phyloP scores from a whole-genome alignment of 257 asterid species.

The Solanum sejunctum region DNA sequence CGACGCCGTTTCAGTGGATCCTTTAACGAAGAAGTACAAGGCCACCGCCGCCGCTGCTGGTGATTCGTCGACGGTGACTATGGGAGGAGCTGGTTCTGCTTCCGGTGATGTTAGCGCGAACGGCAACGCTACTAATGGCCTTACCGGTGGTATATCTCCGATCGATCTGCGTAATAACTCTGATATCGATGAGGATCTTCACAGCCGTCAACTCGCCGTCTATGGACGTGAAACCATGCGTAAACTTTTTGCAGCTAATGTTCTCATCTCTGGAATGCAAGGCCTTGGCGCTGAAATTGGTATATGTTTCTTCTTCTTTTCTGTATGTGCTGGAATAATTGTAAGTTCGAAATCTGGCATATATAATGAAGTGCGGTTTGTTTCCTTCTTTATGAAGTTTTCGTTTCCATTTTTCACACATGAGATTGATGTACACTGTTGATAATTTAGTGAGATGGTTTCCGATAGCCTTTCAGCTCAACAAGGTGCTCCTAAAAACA shows the following conservation, averaged over 20 bases:
- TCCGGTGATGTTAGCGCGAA: not conserved
- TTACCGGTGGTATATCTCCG: not conserved
- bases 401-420: not conserved
- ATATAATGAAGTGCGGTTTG: not conserved
- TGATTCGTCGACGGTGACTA: conserved; percentile 2
- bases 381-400: not conserved
- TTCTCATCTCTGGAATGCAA: conserved; percentile 33
- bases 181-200: conserved; percentile 11
- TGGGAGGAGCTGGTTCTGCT: conserved; percentile 5
- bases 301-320: not conserved
- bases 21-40: conserved; percentile 9
- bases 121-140: not conserved
- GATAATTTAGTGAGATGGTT: not conserved
- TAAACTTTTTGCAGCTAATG: conserved; percentile 27
- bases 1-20: not conserved
- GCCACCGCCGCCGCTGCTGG: not conserved
- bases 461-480: too few relatives aligned
- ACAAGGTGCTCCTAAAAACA: too few relatives aligned
- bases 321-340: not conserved
- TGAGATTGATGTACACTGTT: not conserved
- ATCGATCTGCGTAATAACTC: not conserved
- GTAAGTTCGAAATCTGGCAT: not conserved
- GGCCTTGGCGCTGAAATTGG: conserved; percentile 40
- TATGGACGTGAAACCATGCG: conserved; percentile 37
- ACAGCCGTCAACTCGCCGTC: conserved; percentile 14